These are phyloP conservation scores for Erysimum cheiranthoides DNA, from an alignment of 345 rosid species.

Conservation along the genomic window DNA sequence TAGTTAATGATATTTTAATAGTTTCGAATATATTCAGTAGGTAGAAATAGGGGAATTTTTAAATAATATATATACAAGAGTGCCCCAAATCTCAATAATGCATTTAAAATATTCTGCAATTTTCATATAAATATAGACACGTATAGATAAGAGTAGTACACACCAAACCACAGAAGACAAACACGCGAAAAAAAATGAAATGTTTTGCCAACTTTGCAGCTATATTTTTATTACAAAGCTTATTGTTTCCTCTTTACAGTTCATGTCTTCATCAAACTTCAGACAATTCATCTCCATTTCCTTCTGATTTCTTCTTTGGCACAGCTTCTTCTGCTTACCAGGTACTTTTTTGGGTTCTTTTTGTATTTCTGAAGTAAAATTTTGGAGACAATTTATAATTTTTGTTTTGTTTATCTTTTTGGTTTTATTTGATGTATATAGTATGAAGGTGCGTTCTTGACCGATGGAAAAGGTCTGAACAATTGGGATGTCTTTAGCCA, in stretches of 20 bases:
- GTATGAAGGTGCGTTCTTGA: conserved; percentile 65
- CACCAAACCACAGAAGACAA: conserved; percentile 7
- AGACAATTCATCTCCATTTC: conserved; percentile 45
- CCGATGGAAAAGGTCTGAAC: conserved; percentile 58
- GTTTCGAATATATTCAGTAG: conserved; percentile 25
- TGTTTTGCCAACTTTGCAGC: conserved; percentile 8
- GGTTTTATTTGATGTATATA: conserved; percentile 18
- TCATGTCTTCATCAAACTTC: conserved; percentile 24
- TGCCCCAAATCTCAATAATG: conserved; percentile 38
- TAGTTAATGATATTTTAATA: not conserved
- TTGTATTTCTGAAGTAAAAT: not conserved
- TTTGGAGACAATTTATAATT: not conserved
- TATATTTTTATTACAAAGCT: conserved; percentile 30
- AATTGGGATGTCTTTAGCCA: conserved; percentile 66
- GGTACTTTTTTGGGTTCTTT: conserved; percentile 42
- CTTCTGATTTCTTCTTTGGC: conserved; percentile 71
- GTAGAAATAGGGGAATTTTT: conserved; percentile 19
- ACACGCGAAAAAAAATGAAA: conserved; percentile 31
- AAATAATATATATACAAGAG: conserved; percentile 17
- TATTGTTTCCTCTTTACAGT: conserved; percentile 28
- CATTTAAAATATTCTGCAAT: not conserved
- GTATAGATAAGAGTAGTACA: conserved; percentile 2
- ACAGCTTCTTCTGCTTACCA: conserved; percentile 85
- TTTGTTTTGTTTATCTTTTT: not conserved
- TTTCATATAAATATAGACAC: conserved; percentile 36